These are phyloP conservation scores for Fonsecaea erecta DNA, from an alignment of 2,329 filamentous ascomycete genomes.

Conservation along the genomic window DNA sequence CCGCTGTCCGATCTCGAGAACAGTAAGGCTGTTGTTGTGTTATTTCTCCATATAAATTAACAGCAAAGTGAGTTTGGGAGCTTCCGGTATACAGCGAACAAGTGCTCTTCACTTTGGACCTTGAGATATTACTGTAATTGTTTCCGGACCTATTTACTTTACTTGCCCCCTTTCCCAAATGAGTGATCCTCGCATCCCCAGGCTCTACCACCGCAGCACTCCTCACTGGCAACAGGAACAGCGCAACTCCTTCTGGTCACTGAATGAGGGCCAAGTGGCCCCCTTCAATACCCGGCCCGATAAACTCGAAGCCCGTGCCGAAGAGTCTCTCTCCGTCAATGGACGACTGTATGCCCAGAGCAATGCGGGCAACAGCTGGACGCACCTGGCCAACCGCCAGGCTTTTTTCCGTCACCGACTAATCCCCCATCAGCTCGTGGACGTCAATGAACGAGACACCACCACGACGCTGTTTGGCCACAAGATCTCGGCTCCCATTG, in stretches of 20 bases:
- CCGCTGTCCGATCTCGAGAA: not conserved
- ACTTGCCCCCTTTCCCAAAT: slow-evolving; percentile 19
- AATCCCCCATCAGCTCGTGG: slow-evolving; percentile 64
- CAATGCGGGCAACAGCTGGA: slow-evolving; percentile 43
- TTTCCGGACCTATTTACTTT: not conserved
- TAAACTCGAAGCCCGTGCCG: slow-evolving; percentile 63
- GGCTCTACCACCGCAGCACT: slow-evolving; percentile 55
- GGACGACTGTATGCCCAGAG: slow-evolving; percentile 56
- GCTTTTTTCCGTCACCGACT: slow-evolving; percentile 69
- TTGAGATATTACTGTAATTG: too few species aligned
- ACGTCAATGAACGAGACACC: slow-evolving; percentile 64
- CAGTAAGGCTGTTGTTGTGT: not conserved
- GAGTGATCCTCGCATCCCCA: slow-evolving; percentile 57
- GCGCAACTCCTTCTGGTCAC: slow-evolving; percentile 60
- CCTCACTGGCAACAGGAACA: slow-evolving; percentile 62
- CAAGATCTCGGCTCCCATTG: slow-evolving; percentile 63
- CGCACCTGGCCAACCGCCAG: slow-evolving; percentile 63
- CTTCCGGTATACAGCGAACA: too few species aligned
- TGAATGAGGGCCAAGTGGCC: slow-evolving; percentile 55
- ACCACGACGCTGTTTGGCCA: slow-evolving; percentile 64
- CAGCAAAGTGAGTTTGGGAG: not conserved
- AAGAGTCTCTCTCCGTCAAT: slow-evolving; percentile 60
- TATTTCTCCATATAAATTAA: not conserved
- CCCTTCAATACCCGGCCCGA: slow-evolving; percentile 61
- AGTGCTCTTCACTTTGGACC: too few species aligned